Evolutionary conservation across 768 basidiomycete genomes (phyloP).

Genomic region (Boletus vermiculosoides): DNA sequence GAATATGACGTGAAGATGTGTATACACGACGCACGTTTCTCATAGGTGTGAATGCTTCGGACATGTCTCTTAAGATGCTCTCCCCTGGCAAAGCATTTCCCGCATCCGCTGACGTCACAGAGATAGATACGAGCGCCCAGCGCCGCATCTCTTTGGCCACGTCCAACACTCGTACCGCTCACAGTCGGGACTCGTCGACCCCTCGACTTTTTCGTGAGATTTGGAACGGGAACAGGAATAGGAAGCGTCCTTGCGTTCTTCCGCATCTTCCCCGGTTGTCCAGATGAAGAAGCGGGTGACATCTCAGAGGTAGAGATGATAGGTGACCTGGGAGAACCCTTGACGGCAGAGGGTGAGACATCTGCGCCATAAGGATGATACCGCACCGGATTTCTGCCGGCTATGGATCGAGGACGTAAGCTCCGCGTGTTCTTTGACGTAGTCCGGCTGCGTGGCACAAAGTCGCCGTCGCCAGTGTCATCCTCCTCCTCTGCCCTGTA

Average conservation of each 20-base stretch:
- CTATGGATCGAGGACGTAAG: slow-evolving; percentile 37
- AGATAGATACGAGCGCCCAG: slow-evolving; percentile 55
- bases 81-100: slow-evolving; percentile 83
- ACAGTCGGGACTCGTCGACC: slow-evolving; percentile 64
- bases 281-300: slow-evolving; percentile 26
- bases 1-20: slow-evolving; percentile 4
- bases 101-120: slow-evolving; percentile 80
- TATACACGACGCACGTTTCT: slow-evolving; percentile 67
- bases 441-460: slow-evolving; percentile 29
- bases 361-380: slow-evolving; percentile 33
- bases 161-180: slow-evolving; percentile 28
- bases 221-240: slow-evolving; percentile 62
- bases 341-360: slow-evolving; percentile 31
- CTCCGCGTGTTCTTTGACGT: slow-evolving; percentile 39
- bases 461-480: slow-evolving; percentile 36
- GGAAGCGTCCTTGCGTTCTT: slow-evolving; percentile 44
- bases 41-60: slow-evolving; percentile 85
- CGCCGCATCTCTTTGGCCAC: slow-evolving; percentile 36
- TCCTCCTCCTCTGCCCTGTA: slow-evolving; percentile 31
- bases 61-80: slow-evolving; percentile 92
- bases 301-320: slow-evolving; percentile 30
- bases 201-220: slow-evolving; percentile 69
- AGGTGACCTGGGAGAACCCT: slow-evolving; percentile 33
- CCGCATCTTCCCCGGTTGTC: slow-evolving; percentile 29
- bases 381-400: slow-evolving; percentile 33